Evolutionary conservation across 2,329 filamentous ascomycete species (phyloP).

Genomic region (Ilyonectria sp.): DNA sequence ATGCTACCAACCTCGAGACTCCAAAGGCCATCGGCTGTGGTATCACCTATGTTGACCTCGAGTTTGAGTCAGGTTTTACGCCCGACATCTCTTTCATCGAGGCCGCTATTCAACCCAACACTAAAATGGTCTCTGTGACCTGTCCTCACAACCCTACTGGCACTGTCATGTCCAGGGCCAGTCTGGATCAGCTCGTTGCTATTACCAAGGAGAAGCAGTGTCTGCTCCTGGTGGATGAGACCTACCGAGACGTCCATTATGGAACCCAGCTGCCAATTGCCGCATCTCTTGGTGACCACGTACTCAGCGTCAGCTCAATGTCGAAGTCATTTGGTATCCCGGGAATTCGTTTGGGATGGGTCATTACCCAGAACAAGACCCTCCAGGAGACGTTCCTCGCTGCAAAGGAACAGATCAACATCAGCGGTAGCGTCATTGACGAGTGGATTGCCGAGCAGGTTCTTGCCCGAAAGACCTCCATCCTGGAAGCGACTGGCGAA

Average conservation of each 20-base stretch:
- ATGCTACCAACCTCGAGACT: constrained; percentile 44
- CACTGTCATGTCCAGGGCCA: constrained; percentile 18
- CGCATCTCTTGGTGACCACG: constrained; percentile 35
- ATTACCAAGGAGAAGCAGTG: constrained; percentile 32
- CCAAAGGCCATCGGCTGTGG: constrained; percentile 43
- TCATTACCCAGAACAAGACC: constrained; percentile 29
- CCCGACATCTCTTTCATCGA: constrained; percentile 30
- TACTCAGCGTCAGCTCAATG: constrained; percentile 42
- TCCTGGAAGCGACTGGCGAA: constrained; percentile 28
- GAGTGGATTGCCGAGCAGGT: constrained; percentile 44
- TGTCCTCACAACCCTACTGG: constrained; percentile 45
- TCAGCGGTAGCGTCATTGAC: constrained; percentile 41
- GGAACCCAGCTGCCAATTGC: constrained; percentile 28
- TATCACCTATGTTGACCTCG: constrained; percentile 41
- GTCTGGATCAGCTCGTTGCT: constrained; percentile 23
- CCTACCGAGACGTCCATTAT: constrained; percentile 40
- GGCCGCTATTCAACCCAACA: constrained; percentile 36
- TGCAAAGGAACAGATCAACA: constrained; percentile 46
- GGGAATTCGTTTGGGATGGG: constrained; percentile 43
- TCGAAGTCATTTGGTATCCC: constrained; percentile 44
- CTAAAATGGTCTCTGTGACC: constrained; percentile 40
- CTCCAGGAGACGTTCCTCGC: constrained; percentile 43
- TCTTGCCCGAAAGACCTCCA: constrained; percentile 23
- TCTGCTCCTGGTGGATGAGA: constrained; percentile 43
- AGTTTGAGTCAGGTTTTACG: constrained; percentile 37